A percentile compares a stretch with the other conserved stretches of the same genome.
Evolutionary conservation across 2,329 filamentous ascomycete genomes (phyloP).

Genomic region (Berkeleyomyces rouxiae): DNA sequence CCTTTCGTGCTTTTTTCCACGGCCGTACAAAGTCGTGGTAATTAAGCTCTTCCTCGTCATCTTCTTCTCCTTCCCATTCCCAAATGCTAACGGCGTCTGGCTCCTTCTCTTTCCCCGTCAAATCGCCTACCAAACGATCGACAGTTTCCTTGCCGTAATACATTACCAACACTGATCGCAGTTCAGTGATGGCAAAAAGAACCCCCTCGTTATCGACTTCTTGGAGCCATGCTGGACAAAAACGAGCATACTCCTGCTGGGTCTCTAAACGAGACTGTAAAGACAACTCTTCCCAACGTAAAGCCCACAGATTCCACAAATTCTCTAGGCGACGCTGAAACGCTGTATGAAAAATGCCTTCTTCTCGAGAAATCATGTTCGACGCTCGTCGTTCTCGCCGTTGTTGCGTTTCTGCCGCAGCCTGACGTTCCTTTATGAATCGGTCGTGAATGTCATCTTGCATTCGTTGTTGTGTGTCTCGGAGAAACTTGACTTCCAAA

Average conservation of each 20-base stretch:
- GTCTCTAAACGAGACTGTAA: background rate
- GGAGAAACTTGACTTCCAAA: conserved; percentile 10
- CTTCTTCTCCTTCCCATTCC: conserved; percentile 12
- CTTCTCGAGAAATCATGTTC: conserved; percentile 10
- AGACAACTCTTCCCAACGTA: conserved; percentile 11
- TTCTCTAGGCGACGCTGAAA: conserved; percentile 6
- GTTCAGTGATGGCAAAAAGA: background rate
- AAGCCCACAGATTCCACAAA: conserved; percentile 11
- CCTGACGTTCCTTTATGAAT: conserved; percentile 5
- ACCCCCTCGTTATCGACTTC: background rate
- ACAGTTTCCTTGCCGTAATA: conserved; percentile 12
- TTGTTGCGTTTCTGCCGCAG: conserved; percentile 4
- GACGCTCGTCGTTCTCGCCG: conserved; percentile 7
- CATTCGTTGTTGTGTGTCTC: conserved; percentile 12
- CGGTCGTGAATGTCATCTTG: conserved; percentile 11
- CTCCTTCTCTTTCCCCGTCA: background rate
- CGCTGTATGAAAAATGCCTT: conserved; percentile 7
- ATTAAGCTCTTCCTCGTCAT: conserved; percentile 12
- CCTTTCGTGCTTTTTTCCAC: conserved; percentile 13
- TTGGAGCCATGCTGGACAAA: conserved; percentile 9
- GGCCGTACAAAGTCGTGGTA: conserved; percentile 14
- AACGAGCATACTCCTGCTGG: background rate
- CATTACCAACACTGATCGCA: conserved; percentile 1
- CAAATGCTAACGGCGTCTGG: conserved; percentile 8
- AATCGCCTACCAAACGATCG: background rate